Conservation (phyloP, 805 yeast genomes). For the Yarrowia sp. region DNA sequence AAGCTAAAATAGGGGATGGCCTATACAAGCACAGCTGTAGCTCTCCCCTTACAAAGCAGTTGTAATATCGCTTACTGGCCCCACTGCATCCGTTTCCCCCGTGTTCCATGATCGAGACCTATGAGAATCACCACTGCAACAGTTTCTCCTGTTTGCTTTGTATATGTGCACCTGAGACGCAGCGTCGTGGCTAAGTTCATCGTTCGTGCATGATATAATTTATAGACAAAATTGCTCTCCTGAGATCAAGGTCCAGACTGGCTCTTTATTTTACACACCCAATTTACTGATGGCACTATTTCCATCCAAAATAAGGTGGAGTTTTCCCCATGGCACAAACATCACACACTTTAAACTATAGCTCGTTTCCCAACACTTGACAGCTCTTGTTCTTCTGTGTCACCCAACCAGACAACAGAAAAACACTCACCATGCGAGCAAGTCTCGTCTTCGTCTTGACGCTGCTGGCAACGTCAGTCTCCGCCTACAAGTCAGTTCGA, state of each 20-base stretch:
- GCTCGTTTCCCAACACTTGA: not conserved
- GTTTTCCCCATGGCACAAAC: too few species aligned
- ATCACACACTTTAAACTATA: too few species aligned
- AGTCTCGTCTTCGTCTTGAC: not conserved
- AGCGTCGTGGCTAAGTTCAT: not conserved
- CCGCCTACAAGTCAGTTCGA: slow-evolving; percentile 16
- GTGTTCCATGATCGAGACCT: not conserved
- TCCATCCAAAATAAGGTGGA: too few species aligned
- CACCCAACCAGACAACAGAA: not conserved
- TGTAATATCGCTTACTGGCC: not conserved
- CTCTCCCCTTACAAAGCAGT: not conserved
- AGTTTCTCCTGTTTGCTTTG: not conserved
- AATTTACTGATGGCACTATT: too few species aligned
- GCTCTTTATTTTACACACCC: too few species aligned
- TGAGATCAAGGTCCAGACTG: too few species aligned
- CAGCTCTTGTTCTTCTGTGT: too few species aligned
- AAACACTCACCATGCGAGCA: not conserved
- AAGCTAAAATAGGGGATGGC: too few species aligned
- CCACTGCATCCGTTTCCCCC: not conserved
- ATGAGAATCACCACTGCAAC: too few species aligned
- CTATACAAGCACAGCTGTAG: too few species aligned
- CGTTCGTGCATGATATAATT: not conserved
- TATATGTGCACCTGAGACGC: not conserved
- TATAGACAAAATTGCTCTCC: too few species aligned
- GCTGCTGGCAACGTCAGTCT: not conserved